phyloP scores from a whole-genome alignment of 2,329 filamentous ascomycete species.

The Hirsutella minnesotensis region DNA sequence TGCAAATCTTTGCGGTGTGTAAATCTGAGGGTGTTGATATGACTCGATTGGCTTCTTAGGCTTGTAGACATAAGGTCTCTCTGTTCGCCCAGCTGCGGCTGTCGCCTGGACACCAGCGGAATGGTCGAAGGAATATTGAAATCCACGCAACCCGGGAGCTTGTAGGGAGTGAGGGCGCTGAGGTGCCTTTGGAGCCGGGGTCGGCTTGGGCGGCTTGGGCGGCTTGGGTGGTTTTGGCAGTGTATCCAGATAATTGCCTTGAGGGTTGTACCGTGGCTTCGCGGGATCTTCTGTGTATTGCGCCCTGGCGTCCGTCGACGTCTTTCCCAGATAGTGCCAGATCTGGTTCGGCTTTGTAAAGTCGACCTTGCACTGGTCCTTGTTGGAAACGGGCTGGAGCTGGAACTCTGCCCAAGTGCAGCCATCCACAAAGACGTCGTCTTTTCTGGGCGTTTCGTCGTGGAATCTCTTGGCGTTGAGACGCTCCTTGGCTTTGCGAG shows the following conservation, averaged over 20 bases:
- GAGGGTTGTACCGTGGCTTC: constrained; percentile 49
- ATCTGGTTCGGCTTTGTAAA: constrained; percentile 61
- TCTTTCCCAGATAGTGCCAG: constrained; percentile 80
- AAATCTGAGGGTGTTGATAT: constrained; percentile 11
- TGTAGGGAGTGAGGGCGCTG: constrained; percentile 6
- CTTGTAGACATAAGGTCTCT: constrained; percentile 44
- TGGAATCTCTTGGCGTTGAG: constrained; percentile 54
- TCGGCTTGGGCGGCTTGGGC: constrained; percentile 26
- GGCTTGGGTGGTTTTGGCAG: constrained; percentile 43
- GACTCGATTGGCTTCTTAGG: constrained; percentile 25
- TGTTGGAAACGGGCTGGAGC: constrained; percentile 44
- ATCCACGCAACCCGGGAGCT: constrained; percentile 7
- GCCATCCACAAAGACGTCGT: constrained; percentile 55
- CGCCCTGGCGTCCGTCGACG: constrained; percentile 79
- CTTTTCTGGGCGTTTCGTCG: constrained; percentile 51
- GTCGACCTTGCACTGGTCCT: constrained; percentile 56
- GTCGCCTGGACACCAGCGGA: constrained; percentile 2
- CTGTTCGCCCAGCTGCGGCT: constrained; percentile 14
- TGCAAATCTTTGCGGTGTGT: constrained; percentile 14
- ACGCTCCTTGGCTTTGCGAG: constrained; percentile 49
- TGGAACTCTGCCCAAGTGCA: constrained; percentile 75
- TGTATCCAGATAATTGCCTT: constrained; percentile 62
- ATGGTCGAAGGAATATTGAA: background rate
- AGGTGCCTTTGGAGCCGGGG: constrained; percentile 13
- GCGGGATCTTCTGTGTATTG: constrained; percentile 75